Evolutionary conservation across 495 filamentous ascomycete genomes (phyloP).

Genomic region (Tuber borchii): DNA sequence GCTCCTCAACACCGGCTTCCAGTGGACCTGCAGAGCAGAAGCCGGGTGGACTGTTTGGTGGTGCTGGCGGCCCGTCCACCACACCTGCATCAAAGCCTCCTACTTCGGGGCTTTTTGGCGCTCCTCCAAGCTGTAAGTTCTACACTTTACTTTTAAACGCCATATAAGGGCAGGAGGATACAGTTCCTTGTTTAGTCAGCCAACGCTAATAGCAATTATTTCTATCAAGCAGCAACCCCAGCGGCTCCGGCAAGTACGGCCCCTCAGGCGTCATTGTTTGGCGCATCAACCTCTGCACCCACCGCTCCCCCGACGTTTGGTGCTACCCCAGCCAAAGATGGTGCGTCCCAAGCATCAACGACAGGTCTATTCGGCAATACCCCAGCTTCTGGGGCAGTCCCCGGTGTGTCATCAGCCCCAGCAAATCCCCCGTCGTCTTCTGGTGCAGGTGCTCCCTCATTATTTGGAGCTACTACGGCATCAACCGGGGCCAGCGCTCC

Average conservation of each 20-base stretch:
- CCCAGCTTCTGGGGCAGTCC: not conserved
- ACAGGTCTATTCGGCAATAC: conserved; percentile 16
- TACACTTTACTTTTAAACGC: not conserved
- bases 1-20: conserved; percentile 18
- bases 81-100: conserved; percentile 35
- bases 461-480: conserved; percentile 14
- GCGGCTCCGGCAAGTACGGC: conserved; percentile 12
- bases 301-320: not conserved
- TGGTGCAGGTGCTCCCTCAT: not conserved
- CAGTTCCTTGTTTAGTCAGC: not conserved
- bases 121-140: not conserved
- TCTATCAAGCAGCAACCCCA: conserved; percentile 1
- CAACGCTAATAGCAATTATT: not conserved
- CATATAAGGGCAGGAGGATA: not conserved
- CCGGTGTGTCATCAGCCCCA: conserved; percentile 15
- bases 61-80: conserved; percentile 21
- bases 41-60: conserved; percentile 19
- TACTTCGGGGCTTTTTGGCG: conserved; percentile 17
- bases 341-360: not conserved
- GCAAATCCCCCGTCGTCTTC: conserved; percentile 8
- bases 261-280: not conserved
- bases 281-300: not conserved
- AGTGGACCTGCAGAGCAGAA: conserved; percentile 17
- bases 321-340: not conserved
- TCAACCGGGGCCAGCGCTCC: conserved; percentile 11